Evolutionary conservation across 768 basidiomycete genomes (phyloP).

Genomic region (Favolaschia claudopus): DNA sequence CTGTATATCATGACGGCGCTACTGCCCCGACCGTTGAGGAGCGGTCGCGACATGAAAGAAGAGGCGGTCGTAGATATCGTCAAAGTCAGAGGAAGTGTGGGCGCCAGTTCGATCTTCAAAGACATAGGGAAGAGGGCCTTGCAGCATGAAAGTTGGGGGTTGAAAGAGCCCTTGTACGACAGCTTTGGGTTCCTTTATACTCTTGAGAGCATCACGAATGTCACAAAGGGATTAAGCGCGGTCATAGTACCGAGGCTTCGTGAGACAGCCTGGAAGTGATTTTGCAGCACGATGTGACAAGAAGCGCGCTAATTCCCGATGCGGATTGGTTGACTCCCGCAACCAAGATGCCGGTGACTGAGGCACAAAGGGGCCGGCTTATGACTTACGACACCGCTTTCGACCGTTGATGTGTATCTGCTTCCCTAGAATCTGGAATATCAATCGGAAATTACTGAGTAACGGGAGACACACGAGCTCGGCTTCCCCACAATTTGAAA

Average conservation of each 20-base stretch:
- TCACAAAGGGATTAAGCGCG: constrained; percentile 13
- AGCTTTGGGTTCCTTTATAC: constrained; percentile 18
- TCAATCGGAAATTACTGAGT: constrained; percentile 13
- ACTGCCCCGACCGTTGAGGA: constrained; percentile 44
- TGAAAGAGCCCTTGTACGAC: not conserved
- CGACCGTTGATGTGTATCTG: constrained; percentile 8
- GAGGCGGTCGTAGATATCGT: constrained; percentile 80
- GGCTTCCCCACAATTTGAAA: not conserved
- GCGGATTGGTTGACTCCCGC: constrained; percentile 11
- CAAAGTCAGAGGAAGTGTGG: constrained; percentile 66
- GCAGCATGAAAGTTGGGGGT: constrained; percentile 26
- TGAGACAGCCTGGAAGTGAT: constrained; percentile 10
- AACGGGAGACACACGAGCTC: too few species aligned
- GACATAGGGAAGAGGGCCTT: constrained; percentile 54
- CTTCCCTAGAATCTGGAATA: constrained; percentile 3
- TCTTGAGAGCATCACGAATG: constrained; percentile 16
- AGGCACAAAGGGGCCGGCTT: constrained; percentile 16
- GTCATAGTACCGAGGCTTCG: constrained; percentile 9
- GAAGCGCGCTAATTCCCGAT: constrained; percentile 21
- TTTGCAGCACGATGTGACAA: constrained; percentile 20
- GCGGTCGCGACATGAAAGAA: constrained; percentile 68
- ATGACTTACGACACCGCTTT: constrained; percentile 19
- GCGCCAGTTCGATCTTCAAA: constrained; percentile 75
- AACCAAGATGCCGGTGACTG: constrained; percentile 17
- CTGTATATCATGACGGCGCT: constrained; percentile 64